These are phyloP conservation scores for Acanthamoeba healyi DNA, from an alignment of 208 protist genomes.

Conservation along the genomic window DNA sequence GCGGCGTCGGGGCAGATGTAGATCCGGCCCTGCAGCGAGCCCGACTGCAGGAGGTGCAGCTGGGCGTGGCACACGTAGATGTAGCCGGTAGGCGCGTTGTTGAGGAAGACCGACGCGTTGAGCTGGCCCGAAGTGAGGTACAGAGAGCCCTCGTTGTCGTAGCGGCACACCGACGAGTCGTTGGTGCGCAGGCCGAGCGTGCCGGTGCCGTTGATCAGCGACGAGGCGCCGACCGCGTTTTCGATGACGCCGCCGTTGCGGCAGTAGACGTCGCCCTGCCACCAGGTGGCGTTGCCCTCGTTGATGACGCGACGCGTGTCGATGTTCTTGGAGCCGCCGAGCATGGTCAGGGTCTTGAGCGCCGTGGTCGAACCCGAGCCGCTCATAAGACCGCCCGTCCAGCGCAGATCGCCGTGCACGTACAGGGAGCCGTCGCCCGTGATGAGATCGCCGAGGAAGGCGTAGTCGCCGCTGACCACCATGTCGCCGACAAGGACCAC, in stretches of 20 bases:
- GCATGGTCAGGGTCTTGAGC: neutral
- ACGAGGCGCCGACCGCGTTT: neutral
- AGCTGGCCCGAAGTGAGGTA: constrained; percentile 40
- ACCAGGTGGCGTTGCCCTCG: constrained; percentile 56
- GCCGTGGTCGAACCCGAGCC: constrained; percentile 25
- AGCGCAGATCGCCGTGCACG: constrained; percentile 22
- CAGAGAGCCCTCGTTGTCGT: constrained; percentile 55
- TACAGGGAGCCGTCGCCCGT: constrained; percentile 1
- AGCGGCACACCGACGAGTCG: constrained; percentile 43
- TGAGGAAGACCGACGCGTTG: constrained; percentile 48
- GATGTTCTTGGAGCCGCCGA: constrained; percentile 61
- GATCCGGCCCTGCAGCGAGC: constrained; percentile 5
- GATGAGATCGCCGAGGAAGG: constrained; percentile 31
- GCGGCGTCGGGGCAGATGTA: constrained; percentile 35
- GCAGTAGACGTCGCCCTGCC: constrained; percentile 29
- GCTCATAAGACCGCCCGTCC: constrained; percentile 58
- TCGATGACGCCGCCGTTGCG: constrained; percentile 32
- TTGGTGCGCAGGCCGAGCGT: constrained; percentile 39
- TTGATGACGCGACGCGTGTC: constrained; percentile 15
- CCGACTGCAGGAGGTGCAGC: constrained; percentile 41
- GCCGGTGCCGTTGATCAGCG: neutral
- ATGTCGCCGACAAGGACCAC: constrained; percentile 23
- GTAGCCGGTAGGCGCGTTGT: constrained; percentile 58
- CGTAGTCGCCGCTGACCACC: neutral
- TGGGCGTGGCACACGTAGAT: constrained; percentile 71